A percentile compares a stretch with the other conserved stretches of the same genome.
phyloP scores from a whole-genome alignment of 176 grass and related monocot genomes.

The Otatea glauca region DNA sequence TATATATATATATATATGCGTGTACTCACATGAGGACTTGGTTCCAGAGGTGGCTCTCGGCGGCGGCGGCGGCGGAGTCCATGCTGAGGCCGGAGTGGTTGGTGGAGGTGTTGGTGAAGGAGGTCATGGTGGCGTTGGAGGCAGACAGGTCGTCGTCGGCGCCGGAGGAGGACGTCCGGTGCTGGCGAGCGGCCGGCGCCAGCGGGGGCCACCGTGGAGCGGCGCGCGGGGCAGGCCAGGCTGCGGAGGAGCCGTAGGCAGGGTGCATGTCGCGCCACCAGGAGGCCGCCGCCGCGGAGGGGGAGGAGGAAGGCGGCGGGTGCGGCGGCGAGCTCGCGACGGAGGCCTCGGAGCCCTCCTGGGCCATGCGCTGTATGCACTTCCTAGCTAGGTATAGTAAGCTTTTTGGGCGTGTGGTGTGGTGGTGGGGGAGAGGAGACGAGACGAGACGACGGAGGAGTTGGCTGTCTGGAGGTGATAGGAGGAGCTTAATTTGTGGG shows the following conservation, averaged over 20 bases:
- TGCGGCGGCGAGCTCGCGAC: conserved; percentile 65
- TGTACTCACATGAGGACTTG: conserved; percentile 82
- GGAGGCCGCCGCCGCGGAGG: conserved; percentile 21
- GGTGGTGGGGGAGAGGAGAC: not conserved
- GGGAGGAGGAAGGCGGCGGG: conserved; percentile 11
- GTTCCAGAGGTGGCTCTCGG: conserved; percentile 86
- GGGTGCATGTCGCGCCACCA: conserved; percentile 72
- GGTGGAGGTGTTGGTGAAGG: conserved; percentile 58
- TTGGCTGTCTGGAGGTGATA: conserved; percentile 31
- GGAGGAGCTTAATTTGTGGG: conserved; percentile 36
- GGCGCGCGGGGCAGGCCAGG: conserved; percentile 40
- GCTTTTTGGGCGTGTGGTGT: not conserved
- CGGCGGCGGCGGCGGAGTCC: conserved; percentile 53
- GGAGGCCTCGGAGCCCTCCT: conserved; percentile 79
- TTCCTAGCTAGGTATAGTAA: not conserved
- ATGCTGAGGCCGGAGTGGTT: conserved; percentile 72
- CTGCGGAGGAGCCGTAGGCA: conserved; percentile 13
- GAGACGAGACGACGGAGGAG: not conserved
- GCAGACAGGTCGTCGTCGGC: conserved; percentile 54
- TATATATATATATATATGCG: too few species aligned
- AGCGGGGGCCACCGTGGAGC: conserved; percentile 51
- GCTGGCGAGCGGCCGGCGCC: not conserved
- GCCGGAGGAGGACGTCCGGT: conserved; percentile 31
- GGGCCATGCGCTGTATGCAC: conserved; percentile 67
- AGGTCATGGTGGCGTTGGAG: conserved; percentile 58